phyloP scores from a whole-genome alignment of 1,284 basidiomycete species.

The Rhodotorula sp. region DNA sequence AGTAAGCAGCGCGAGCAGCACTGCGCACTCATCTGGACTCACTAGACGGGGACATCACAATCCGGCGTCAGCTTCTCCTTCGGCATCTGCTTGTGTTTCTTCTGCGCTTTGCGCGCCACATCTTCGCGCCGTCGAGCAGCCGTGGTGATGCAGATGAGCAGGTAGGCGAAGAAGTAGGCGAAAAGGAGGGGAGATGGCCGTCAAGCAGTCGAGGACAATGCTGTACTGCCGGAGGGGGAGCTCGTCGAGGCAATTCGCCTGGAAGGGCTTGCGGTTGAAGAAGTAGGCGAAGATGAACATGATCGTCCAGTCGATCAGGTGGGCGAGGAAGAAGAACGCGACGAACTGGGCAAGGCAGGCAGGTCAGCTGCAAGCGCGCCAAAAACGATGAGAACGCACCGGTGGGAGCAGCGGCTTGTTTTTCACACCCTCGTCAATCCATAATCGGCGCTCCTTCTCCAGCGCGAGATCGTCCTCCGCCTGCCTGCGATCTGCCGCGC shows the following conservation, averaged over 20 bases:
- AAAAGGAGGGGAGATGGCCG: not conserved
- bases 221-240: constrained; percentile 6
- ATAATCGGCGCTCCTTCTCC: not conserved
- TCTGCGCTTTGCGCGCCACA: not conserved
- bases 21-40: not conserved
- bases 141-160: constrained; percentile 2
- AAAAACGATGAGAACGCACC: not conserved
- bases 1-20: not conserved
- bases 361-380: not conserved
- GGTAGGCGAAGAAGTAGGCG: not conserved
- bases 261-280: not conserved
- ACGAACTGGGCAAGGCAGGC: not conserved
- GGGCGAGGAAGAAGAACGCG: constrained; percentile 1
- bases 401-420: not conserved
- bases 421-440: not conserved
- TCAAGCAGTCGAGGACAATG: not conserved
- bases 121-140: not conserved
- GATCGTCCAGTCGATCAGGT: constrained; percentile 17
- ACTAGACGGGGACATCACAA: not conserved
- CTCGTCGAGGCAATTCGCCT: constrained; percentile 11
- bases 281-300: constrained; percentile 8
- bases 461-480: no score
- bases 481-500: no score
- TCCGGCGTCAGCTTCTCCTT: not conserved
- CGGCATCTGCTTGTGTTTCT: not conserved